Percentiles rank a stretch among this genome's conserved stretches.
phyloP scores from a whole-genome alignment of 2,329 filamentous ascomycete genomes.

The Colletotrichum viniferum region DNA sequence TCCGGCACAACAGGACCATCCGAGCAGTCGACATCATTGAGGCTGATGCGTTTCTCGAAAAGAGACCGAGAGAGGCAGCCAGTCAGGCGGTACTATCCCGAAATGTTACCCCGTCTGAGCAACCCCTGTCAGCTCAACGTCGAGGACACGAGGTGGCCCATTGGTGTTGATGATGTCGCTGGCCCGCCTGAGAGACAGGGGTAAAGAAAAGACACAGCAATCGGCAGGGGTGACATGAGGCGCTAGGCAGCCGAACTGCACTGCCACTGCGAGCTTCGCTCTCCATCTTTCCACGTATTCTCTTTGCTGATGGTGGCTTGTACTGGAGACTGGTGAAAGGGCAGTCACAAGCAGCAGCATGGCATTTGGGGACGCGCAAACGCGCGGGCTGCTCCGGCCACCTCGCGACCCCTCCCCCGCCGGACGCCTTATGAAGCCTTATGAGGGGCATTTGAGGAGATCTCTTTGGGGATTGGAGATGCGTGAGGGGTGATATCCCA shows the following conservation, averaged over 20 bases:
- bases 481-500: background rate
- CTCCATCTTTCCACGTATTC: background rate
- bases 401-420: background rate
- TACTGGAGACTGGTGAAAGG: background rate
- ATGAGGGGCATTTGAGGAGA: background rate
- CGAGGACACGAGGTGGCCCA: background rate
- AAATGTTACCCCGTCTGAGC: background rate
- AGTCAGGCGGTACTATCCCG: background rate
- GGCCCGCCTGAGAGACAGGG: background rate
- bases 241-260: conserved; percentile 10
- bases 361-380: background rate
- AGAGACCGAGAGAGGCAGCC: conserved; percentile 12
- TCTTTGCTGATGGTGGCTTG: background rate
- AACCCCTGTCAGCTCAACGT: background rate
- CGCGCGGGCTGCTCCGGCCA: background rate
- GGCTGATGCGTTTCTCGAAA: conserved; percentile 1
- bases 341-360: background rate
- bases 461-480: background rate
- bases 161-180: background rate
- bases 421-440: conserved; percentile 1
- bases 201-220: background rate
- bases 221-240: background rate
- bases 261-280: conserved; percentile 11
- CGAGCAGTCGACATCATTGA: background rate
- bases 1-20: background rate